Evolutionary conservation across 2,329 filamentous ascomycete genomes (phyloP).

Genomic region (Graphiopsis chlorocephala): DNA sequence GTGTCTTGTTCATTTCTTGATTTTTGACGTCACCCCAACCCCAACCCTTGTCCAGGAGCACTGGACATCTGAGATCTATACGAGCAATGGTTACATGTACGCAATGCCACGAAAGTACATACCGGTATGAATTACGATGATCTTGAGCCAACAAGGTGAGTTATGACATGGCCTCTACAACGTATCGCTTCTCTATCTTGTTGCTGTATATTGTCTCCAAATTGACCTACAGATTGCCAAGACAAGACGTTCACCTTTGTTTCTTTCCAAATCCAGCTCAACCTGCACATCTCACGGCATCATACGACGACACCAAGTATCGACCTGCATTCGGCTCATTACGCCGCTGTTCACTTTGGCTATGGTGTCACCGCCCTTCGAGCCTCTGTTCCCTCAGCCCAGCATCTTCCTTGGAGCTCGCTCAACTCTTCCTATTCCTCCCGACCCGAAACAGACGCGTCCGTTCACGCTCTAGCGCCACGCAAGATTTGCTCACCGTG

Average conservation of each 20-base stretch:
- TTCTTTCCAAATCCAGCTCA: not conserved
- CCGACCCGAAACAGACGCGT: not conserved
- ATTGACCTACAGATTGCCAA: no score
- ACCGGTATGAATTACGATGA: not conserved
- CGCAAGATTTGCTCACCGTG: constrained; percentile 8
- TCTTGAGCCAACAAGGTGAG: not conserved
- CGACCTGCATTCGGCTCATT: no score
- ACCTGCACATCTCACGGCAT: not conserved
- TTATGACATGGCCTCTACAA: no score
- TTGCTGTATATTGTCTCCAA: no score
- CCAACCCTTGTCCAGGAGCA: not conserved
- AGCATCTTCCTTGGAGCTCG: not conserved
- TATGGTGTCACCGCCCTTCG: not conserved
- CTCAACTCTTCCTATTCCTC: not conserved
- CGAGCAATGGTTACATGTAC: not conserved
- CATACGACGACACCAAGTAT: not conserved
- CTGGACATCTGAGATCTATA: not conserved
- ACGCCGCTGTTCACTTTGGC: not conserved
- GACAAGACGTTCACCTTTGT: not conserved
- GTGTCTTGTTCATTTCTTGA: not conserved
- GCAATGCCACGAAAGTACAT: no score
- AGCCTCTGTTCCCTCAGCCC: not conserved
- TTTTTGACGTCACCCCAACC: not conserved
- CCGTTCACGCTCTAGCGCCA: not conserved
- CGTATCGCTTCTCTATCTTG: no score